Evolutionary conservation across 2,329 filamentous ascomycete species (phyloP).

Genomic region (Verticillium tricorpus): DNA sequence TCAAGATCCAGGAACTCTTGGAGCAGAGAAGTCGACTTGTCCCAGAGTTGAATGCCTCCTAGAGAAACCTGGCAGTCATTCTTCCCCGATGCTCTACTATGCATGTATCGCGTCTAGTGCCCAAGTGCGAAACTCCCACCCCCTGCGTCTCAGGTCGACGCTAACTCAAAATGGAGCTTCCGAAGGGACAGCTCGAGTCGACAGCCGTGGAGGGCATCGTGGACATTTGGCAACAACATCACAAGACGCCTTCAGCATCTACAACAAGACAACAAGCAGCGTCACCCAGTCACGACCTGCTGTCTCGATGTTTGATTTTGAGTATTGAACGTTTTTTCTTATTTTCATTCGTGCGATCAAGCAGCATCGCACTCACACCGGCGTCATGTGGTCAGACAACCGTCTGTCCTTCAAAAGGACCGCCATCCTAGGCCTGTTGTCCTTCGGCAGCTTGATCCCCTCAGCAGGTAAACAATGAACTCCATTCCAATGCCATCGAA

Average conservation of each 20-base stretch:
- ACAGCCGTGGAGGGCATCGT: background rate
- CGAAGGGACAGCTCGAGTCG: slow-evolving; percentile 22
- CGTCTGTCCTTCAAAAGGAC: slow-evolving; percentile 60
- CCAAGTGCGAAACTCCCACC: background rate
- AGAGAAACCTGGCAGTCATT: no score
- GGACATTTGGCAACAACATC: background rate
- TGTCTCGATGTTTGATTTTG: background rate
- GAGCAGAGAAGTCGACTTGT: no score
- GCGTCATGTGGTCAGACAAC: slow-evolving; percentile 45
- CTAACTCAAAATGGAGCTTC: slow-evolving; percentile 14
- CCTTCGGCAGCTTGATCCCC: slow-evolving; percentile 56
- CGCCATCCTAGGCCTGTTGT: slow-evolving; percentile 55
- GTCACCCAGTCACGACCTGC: background rate
- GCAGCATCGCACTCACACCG: slow-evolving; percentile 10
- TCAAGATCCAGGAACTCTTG: no score
- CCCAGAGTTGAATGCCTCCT: no score
- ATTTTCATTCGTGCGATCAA: background rate
- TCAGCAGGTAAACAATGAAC: slow-evolving; percentile 53
- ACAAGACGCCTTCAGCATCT: background rate
- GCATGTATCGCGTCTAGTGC: background rate
- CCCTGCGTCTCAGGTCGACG: background rate
- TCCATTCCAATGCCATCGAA: no score
- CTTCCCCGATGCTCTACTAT: background rate
- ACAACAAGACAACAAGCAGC: background rate
- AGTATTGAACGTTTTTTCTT: background rate